These are phyloP conservation scores for Globisporangium spiculum DNA, from an alignment of 352 stramenopile species.

Conservation along the genomic window DNA sequence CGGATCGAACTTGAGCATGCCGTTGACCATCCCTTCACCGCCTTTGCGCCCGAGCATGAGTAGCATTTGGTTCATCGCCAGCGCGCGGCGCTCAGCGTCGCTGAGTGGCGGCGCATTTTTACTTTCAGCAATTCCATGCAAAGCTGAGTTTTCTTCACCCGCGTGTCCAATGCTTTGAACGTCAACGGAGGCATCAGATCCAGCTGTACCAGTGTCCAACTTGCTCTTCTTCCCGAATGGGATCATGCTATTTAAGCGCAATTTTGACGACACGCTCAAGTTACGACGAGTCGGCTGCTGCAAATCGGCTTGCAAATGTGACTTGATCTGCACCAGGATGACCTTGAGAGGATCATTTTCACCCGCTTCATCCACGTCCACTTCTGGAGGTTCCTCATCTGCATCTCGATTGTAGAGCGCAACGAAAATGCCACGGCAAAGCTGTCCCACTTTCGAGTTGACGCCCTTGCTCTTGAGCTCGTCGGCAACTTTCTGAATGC, in stretches of 20 bases:
- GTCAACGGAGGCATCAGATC: not conserved
- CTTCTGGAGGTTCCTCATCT: conserved; percentile 33
- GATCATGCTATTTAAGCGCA: conserved; percentile 7
- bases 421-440: conserved; percentile 61
- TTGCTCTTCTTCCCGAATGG: conserved; percentile 2
- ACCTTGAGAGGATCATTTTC: conserved; percentile 32
- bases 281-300: conserved; percentile 5
- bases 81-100: conserved; percentile 15
- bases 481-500: conserved; percentile 28
- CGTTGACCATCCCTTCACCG: conserved; percentile 45
- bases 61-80: conserved; percentile 42
- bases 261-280: not conserved
- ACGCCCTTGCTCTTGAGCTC: conserved; percentile 32
- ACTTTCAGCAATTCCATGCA: not conserved
- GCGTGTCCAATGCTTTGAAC: not conserved
- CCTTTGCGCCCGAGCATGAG: conserved; percentile 40
- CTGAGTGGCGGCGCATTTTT: not conserved
- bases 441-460: conserved; percentile 26
- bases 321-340: conserved; percentile 51
- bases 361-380: conserved; percentile 4
- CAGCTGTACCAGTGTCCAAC: not conserved
- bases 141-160: not conserved
- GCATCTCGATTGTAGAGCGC: conserved; percentile 57
- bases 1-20: conserved; percentile 62
- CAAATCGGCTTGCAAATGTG: conserved; percentile 31